Percentiles rank a stretch among this genome's conserved stretches.
Conservation (phyloP, 2,329 filamentous ascomycete genomes). For the Arachnomyces sp. region DNA sequence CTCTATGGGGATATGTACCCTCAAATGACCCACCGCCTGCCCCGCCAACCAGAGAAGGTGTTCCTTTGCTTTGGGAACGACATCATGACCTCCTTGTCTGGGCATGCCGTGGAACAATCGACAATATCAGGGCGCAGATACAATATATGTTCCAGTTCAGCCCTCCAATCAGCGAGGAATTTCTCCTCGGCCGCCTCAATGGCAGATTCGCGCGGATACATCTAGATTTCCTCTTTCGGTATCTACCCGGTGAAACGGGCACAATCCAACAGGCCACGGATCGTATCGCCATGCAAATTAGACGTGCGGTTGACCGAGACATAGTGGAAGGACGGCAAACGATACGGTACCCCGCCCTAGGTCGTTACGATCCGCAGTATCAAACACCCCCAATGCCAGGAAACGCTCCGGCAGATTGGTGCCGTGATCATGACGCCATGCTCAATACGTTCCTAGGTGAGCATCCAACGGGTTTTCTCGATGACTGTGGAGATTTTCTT, state of each 20-base stretch:
- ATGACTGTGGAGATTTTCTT: slow-evolving; percentile 8
- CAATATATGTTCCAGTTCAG: slow-evolving; percentile 11
- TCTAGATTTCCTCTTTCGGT: slow-evolving; percentile 9
- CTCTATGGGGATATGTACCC: too few species aligned
- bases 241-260: slow-evolving; percentile 12
- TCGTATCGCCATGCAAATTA: slow-evolving; percentile 10
- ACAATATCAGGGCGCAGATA: slow-evolving; percentile 9
- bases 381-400: background rate
- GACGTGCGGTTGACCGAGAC: slow-evolving; percentile 8
- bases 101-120: slow-evolving; percentile 11
- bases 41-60: too few species aligned
- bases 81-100: slow-evolving; percentile 13
- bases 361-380: background rate
- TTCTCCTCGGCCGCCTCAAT: slow-evolving; percentile 9
- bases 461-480: slow-evolving; percentile 6
- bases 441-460: slow-evolving; percentile 10
- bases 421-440: slow-evolving; percentile 9
- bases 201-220: slow-evolving; percentile 10
- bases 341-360: slow-evolving; percentile 6
- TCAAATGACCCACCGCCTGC: too few species aligned
- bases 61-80: too few species aligned
- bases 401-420: slow-evolving; percentile 8
- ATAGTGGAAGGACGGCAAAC: slow-evolving; percentile 7
- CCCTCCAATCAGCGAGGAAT: slow-evolving; percentile 8
- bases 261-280: slow-evolving; percentile 12